Base-by-base conservation (phyloP, 1,284 basidiomycete species). In the Inonotus obliquus region DNA sequence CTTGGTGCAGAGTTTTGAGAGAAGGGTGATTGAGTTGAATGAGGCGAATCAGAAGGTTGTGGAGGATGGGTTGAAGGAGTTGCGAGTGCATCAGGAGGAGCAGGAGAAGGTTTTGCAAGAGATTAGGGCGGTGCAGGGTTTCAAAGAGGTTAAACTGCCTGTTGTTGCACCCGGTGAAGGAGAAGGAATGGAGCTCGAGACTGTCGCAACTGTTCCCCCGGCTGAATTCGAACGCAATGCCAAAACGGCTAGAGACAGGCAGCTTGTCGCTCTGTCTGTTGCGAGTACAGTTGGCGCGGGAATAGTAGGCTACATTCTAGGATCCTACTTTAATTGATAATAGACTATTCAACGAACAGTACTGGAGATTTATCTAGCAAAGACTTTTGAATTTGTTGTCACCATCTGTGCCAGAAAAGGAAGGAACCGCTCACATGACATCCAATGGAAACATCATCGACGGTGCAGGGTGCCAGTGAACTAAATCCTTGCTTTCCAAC, bases 1-100 rank as follows among this genome's bases (percentile, higher is more conserved):
- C 67, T 76, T 98, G 69, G 91, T 93, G 6, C 83, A 89, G 73
- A 92, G 91, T 52, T 91, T 98, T 65, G 94, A 96, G 76, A 83
- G 81, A 69, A 87, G 92, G 75, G 84, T 96, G 51, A 84, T 87
- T 67, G 85, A 89, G 72, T 79, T 94, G 77, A 85, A 85, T 67
- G 69, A 70, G 57, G 81, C 86, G 69, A 85, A 82, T 58, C 76
- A 76, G 65, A 71, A 69, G 53, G 71, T 78, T 65, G 67, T 87
- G 57, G 75, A 77, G 61, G 72, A 73, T 4, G 80, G 79, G 59
- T 79, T 85, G 72, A 67, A 69, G 54, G 77, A 78, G 55, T 73
- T 91, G 60, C 74, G 76, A 29, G 71, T 74, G 54, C 77, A 80
- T 64, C 72, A 91, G 66, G 78, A 77, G 44, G 76, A 74, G 58